phyloP scores from a whole-genome alignment of 192 early-diverging fungal species.

The Backusella westeae region DNA sequence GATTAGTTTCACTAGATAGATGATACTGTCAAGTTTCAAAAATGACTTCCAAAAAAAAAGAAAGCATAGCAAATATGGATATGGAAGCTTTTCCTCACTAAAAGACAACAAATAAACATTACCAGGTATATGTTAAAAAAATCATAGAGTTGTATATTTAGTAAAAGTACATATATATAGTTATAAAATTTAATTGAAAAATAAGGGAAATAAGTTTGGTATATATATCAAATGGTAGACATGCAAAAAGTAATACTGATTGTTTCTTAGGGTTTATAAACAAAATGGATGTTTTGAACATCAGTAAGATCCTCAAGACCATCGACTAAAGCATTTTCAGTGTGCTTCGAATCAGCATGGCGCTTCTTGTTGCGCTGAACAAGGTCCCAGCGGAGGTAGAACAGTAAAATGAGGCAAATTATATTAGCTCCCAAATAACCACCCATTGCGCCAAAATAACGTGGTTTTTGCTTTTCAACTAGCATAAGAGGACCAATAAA shows the following conservation, averaged over 20 bases:
- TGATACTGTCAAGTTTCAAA: too few species aligned
- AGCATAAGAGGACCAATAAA: slow-evolving; percentile 19
- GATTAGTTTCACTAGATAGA: too few species aligned
- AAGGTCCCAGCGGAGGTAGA: slow-evolving; percentile 1
- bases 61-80: too few species aligned
- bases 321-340: neutral
- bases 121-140: too few species aligned
- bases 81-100: too few species aligned
- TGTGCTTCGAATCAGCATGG: neutral
- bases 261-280: neutral
- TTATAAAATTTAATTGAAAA: too few species aligned
- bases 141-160: too few species aligned
- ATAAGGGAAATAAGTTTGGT: neutral
- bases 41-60: too few species aligned
- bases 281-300: neutral
- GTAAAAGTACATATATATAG: too few species aligned
- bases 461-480: slow-evolving; percentile 3
- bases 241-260: neutral
- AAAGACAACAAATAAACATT: too few species aligned
- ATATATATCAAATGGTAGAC: neutral
- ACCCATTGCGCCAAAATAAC: slow-evolving; percentile 19
- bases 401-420: neutral
- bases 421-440: slow-evolving; percentile 16
- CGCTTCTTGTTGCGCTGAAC: slow-evolving; percentile 12
- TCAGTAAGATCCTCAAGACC: slow-evolving; percentile 16